Base-by-base conservation (phyloP, 306 rosid species). In the Pueraria montana region DNA sequence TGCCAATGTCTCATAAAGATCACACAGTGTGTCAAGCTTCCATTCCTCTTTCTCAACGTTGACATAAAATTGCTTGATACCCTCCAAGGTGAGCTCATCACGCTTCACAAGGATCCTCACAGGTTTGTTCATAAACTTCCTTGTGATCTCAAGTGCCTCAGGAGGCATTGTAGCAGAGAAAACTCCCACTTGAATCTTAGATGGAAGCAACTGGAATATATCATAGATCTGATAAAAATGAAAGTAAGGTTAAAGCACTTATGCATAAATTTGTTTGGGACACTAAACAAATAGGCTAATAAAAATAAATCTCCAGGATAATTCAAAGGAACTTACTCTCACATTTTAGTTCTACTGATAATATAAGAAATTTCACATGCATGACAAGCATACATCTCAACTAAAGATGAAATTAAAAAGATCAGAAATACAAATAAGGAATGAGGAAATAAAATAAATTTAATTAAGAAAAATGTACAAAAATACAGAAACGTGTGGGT, bases 81-180 rank as follows among this genome's bases (percentile, higher is more conserved):
- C 97, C 84, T 92, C 94, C 74, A 92, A 88, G 82, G 97, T 92
- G 46, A 92, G 95, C 77, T 92, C 97, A 84, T 92, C 97, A 74
- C 94, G 97, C 88, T 92, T 91, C 87, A 92, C 97, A 53, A 92
- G 97, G 70, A 93, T 91, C 82, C 97, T 91, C 76, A 93, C 95
- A 62, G 97, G 97, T 83, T 93, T 93, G 89, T 89, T 91, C 97
- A 93, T 93, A 36, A 92, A 92, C 84, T 92, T 92, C 85, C 95
- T 91, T 8, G 97, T 92, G 87, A 92, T 92, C 86, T 92, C 97
- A 27, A 93, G 92, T 5, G 97, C 97, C 88, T 93, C 97, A 24
- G 97, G 95, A 43, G 97, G 95, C 97, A 93, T 91, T 11, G 97
- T 93, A 27, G 97, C 95, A 34, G 97, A 93, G 82, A 93, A 93